A percentile compares a stretch with the other conserved stretches of the same genome.
These are phyloP conservation scores for Solanum etuberosum DNA, from an alignment of 257 asterid genomes.

Conservation along the genomic window DNA sequence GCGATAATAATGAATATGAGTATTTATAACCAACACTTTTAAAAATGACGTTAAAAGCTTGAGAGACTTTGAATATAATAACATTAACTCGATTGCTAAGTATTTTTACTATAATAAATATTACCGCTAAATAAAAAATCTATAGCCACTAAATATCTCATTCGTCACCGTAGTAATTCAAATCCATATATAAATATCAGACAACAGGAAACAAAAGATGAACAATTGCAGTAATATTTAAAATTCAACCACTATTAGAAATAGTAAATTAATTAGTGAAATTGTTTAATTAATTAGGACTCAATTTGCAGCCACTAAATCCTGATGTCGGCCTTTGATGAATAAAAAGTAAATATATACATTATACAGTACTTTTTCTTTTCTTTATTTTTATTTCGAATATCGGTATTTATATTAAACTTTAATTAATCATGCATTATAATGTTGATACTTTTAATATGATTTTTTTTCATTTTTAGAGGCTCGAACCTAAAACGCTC, in stretches of 20 bases:
- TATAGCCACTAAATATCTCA: no score
- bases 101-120: no score
- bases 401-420: accelerated
- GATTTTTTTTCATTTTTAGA: neutral
- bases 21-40: neutral
- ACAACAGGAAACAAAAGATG: neutral
- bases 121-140: no score
- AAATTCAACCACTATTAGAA: neutral
- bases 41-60: neutral
- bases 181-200: neutral
- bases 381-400: neutral
- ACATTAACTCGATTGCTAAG: neutral
- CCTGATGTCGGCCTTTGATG: neutral
- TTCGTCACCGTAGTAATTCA: no score
- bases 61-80: neutral
- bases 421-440: neutral
- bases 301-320: neutral
- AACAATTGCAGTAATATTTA: neutral
- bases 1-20: no score
- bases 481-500: accelerated
- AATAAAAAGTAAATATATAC: neutral
- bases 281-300: neutral
- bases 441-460: neutral
- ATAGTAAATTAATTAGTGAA: neutral
- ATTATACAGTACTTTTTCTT: no score